Conservation (phyloP, 768 basidiomycete species). For the Coprinopsis cinerea region DNA sequence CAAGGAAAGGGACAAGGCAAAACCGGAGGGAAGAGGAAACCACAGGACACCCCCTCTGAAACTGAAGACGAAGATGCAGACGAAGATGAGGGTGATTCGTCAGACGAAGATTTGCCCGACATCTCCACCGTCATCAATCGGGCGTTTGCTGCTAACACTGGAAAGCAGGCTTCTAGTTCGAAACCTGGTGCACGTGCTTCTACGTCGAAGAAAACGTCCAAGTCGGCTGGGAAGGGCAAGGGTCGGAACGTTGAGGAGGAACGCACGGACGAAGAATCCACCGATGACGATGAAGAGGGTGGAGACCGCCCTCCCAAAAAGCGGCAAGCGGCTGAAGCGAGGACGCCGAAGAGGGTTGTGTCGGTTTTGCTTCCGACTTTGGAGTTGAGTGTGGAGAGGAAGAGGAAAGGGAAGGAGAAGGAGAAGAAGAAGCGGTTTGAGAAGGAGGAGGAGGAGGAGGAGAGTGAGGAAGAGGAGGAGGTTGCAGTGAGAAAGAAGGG, state of each 20-base stretch:
- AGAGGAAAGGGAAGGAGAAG: conserved; percentile 10
- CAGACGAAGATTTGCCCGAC: no score
- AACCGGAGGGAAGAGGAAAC: conserved; percentile 6
- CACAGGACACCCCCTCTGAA: conserved; percentile 12
- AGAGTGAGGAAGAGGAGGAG: conserved; percentile 1
- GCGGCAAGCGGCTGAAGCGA: conserved; percentile 7
- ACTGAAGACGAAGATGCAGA: conserved; percentile 12
- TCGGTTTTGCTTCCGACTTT: neutral
- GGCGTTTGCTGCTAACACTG: no score
- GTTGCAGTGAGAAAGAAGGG: neutral
- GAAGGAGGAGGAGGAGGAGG: conserved; percentile 6
- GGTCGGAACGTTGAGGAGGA: no score
- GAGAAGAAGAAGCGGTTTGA: conserved; percentile 2
- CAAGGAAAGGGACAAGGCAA: conserved; percentile 9
- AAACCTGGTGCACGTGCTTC: no score
- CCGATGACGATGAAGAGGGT: conserved; percentile 14
- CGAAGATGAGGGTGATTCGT: conserved; percentile 5
- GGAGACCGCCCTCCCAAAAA: neutral
- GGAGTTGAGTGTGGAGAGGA: conserved; percentile 6
- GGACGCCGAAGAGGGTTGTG: neutral
- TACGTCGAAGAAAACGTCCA: no score
- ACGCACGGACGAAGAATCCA: no score
- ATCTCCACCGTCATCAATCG: no score
- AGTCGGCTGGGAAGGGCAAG: no score
- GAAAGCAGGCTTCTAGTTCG: no score